A percentile compares a stretch with the other conserved stretches of the same genome.
Evolutionary conservation across 345 rosid species (phyloP).

Genomic region (Aethionema arabicum): DNA sequence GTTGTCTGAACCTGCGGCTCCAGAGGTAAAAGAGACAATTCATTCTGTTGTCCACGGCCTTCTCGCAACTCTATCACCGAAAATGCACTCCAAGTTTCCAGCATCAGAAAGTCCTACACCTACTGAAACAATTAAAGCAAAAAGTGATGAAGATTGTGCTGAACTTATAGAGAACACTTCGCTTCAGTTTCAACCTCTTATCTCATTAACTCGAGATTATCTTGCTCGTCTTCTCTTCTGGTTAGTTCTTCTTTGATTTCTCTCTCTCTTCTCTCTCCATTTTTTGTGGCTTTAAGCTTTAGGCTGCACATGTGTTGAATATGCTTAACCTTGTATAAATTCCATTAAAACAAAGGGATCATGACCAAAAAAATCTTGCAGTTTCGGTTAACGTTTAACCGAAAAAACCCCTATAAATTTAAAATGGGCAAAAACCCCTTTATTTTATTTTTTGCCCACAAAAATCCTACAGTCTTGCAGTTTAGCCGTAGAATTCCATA

Average conservation of each 20-base stretch:
- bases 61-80: conserved; percentile 88
- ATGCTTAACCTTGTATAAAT: neutral
- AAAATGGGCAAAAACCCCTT: too few relatives aligned
- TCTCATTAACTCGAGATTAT: conserved; percentile 82
- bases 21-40: conserved; percentile 72
- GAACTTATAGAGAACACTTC: conserved; percentile 85
- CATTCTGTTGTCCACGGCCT: conserved; percentile 89
- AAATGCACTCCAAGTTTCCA: conserved; percentile 80
- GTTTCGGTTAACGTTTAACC: too few relatives aligned
- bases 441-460: too few relatives aligned
- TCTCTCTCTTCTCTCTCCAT: conserved; percentile 12
- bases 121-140: conserved; percentile 44
- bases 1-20: conserved; percentile 82
- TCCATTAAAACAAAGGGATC: neutral
- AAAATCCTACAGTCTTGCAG: too few relatives aligned
- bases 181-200: conserved; percentile 76
- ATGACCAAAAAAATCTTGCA: too few relatives aligned
- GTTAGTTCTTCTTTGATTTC: conserved; percentile 43
- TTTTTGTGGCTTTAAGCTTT: neutral
- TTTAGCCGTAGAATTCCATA: too few relatives aligned
- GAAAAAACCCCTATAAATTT: too few relatives aligned
- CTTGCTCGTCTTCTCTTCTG: conserved; percentile 95
- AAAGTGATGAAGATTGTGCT: conserved; percentile 60
- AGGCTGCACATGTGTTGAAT: neutral
- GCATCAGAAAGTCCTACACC: conserved; percentile 53